These are phyloP conservation scores for Cytospora paraplurivora DNA, from an alignment of 2,329 filamentous ascomycete species.

Conservation along the genomic window DNA sequence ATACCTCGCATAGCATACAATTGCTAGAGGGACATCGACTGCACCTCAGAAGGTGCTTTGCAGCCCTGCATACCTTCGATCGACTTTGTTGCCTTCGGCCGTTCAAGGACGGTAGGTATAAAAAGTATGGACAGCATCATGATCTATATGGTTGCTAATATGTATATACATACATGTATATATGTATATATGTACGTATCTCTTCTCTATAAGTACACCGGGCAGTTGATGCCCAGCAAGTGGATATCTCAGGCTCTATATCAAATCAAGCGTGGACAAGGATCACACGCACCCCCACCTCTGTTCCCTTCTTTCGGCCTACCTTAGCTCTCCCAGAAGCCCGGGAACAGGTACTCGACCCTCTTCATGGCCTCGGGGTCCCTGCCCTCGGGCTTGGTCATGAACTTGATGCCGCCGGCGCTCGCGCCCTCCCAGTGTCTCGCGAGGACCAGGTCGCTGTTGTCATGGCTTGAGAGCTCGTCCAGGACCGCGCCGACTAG, in stretches of 20 bases:
- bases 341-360: slow-evolving; percentile 85
- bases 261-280: neutral
- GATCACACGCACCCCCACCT: neutral
- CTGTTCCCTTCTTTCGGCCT: neutral
- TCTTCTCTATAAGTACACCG: neutral
- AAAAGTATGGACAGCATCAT: neutral
- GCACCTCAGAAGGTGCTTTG: neutral
- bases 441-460: slow-evolving; percentile 73
- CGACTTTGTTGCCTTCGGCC: neutral
- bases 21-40: slow-evolving; percentile 12
- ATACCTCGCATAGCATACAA: slow-evolving; percentile 22
- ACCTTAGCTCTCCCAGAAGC: slow-evolving; percentile 59
- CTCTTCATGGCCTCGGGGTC: slow-evolving; percentile 74
- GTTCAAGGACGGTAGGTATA: neutral
- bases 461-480: slow-evolving; percentile 76
- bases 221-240: slow-evolving; percentile 2
- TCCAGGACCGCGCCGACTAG: slow-evolving; percentile 88
- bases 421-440: slow-evolving; percentile 79
- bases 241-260: neutral
- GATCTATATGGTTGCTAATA: neutral
- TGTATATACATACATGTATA: neutral
- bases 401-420: slow-evolving; percentile 76
- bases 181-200: slow-evolving; percentile 2
- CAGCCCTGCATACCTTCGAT: neutral
- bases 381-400: slow-evolving; percentile 78